Conservation (phyloP, 2,329 filamentous ascomycete genomes). For the Colletotrichum caudatum region DNA sequence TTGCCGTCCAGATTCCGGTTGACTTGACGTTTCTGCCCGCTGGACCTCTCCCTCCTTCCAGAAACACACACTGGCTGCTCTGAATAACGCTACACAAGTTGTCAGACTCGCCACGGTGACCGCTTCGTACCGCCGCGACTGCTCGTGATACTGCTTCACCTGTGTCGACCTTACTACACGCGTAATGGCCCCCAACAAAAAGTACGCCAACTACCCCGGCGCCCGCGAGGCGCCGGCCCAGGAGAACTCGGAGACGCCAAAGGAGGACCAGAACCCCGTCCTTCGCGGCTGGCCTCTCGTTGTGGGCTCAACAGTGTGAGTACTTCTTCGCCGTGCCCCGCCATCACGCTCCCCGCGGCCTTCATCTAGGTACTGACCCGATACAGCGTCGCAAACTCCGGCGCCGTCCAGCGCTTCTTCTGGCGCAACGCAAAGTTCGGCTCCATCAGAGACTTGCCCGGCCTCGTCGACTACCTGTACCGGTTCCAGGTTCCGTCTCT, state of each 20-base stretch:
- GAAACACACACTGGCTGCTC: background rate
- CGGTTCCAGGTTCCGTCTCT: constrained; percentile 59
- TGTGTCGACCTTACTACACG: background rate
- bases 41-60: background rate
- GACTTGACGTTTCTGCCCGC: background rate
- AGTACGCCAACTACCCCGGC: constrained; percentile 42
- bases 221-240: constrained; percentile 31
- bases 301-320: constrained; percentile 72
- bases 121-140: background rate
- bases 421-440: constrained; percentile 77
- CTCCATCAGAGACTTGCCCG: constrained; percentile 59
- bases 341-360: background rate
- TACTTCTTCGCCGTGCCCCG: constrained; percentile 18
- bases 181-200: constrained; percentile 41
- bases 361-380: background rate
- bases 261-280: constrained; percentile 73
- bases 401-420: constrained; percentile 71
- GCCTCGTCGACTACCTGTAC: constrained; percentile 58
- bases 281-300: constrained; percentile 75
- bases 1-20: background rate
- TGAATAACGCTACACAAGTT: background rate
- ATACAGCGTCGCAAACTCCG: constrained; percentile 69
- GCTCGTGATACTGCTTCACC: constrained; percentile 4
- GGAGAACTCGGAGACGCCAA: constrained; percentile 14
- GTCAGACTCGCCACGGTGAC: background rate